Base-by-base conservation (phyloP, 208 protist species). In the Cochliopodium minus region DNA sequence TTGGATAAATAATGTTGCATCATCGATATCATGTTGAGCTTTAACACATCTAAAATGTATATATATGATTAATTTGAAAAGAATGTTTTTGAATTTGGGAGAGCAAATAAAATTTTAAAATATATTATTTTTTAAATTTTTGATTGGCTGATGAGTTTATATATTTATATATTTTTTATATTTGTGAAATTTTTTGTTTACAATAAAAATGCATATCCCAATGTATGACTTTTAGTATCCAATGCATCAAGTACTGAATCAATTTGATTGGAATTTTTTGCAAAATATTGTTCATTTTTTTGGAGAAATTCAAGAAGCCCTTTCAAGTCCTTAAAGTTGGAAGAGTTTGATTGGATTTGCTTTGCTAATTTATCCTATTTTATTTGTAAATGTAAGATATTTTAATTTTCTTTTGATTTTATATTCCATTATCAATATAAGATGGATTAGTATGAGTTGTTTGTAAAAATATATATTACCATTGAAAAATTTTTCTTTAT, bases 121-220 rank as follows among this genome's bases (percentile, higher is more conserved):
- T 33, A 9, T 28, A 54, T 25, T 3, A 10, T 26, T n/a, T 53
- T 28, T 33, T 51, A 68, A 61, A 71, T 52, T 62, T 65, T 26
- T 30, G 23, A 7, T 55, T 43, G 11, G 50, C 64, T 40, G 55
- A 45, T 45, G 38, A 40, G 15, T 57, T 51, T 60, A 69, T 62
- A 53, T 35, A 13, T 23, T 39, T 47, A n/a, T 67, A 43, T 23
- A 51, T 34, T 28, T 43, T 9, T 2, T 5, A 28, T 3, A 26
- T 3, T 28, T 6, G 59, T 36, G 13, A 33, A 13, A 20, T 28
- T 0, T 23, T 17, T 39, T 13, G 45, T 57, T 32, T 47, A 69
- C 34, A 76, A 50, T 20, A 73, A 57, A 49, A 62, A 67, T 25
- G 66, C 43, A 22, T 61, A 57, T 29, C 64, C 71, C 2, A 76